Evolutionary conservation across 192 early-diverging fungal species (phyloP).

Genomic region (Linnemannia zychae): DNA sequence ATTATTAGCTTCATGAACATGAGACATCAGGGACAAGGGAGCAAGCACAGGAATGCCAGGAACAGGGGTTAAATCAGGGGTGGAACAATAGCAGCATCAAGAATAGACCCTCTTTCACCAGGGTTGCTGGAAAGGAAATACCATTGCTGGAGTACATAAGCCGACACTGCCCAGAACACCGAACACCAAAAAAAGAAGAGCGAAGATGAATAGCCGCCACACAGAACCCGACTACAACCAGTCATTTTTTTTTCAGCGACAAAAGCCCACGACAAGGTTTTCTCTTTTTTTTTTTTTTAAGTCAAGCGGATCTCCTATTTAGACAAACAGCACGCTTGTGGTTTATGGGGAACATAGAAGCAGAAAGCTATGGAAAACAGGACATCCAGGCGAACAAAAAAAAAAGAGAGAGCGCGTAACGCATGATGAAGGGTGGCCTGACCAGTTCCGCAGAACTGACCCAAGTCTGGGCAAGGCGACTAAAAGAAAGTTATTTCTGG

Average conservation of each 20-base stretch:
- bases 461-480: background rate
- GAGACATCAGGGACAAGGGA: background rate
- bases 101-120: constrained; percentile 4
- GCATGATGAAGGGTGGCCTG: background rate
- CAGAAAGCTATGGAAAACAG: background rate
- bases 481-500: background rate
- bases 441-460: background rate
- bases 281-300: no score
- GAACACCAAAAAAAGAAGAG: background rate
- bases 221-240: background rate
- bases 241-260: background rate
- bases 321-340: background rate
- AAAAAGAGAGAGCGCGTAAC: no score
- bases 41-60: background rate
- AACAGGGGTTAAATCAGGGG: no score
- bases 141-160: background rate
- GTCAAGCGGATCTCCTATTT: background rate
- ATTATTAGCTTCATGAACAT: background rate
- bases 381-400: no score
- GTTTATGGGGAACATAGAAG: background rate
- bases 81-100: no score
- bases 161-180: background rate
- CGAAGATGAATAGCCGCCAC: background rate
- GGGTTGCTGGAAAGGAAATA: background rate
- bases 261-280: background rate